phyloP scores from a whole-genome alignment of 2,329 filamentous ascomycete genomes.

The Phaeoacremonium minimum region DNA sequence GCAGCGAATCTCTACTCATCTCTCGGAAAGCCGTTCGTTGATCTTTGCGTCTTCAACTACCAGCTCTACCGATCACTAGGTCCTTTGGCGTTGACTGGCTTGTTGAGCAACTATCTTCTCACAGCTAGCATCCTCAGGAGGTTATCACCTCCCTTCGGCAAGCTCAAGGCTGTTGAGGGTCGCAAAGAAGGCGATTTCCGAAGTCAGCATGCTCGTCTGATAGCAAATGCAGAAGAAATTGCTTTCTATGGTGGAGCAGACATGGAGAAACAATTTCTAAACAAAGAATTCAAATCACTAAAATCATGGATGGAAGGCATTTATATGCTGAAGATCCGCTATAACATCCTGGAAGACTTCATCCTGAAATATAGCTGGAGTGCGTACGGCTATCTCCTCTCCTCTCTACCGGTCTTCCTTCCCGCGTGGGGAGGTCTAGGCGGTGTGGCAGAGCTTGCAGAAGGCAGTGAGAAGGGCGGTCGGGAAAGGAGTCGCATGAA shows the following conservation, averaged over 20 bases:
- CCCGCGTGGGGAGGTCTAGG: conserved; percentile 89
- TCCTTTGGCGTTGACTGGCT: conserved; percentile 77
- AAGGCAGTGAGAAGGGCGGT: conserved; percentile 42
- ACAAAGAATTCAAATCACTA: conserved; percentile 86
- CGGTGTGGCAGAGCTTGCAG: conserved; percentile 63
- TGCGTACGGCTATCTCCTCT: conserved; percentile 91
- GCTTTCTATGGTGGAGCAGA: conserved; percentile 96
- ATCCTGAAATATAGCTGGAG: conserved; percentile 99
- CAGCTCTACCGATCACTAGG: conserved; percentile 91
- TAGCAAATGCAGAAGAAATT: conserved; percentile 95
- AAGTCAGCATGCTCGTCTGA: conserved; percentile 82
- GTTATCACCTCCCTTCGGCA: conserved; percentile 92
- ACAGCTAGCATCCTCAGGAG: conserved; percentile 86
- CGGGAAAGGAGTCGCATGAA: conserved; percentile 88
- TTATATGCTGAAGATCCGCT: conserved; percentile 94
- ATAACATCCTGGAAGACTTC: conserved; percentile 98
- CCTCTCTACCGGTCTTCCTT: conserved; percentile 88
- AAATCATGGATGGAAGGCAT: conserved; percentile 98
- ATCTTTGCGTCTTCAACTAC: conserved; percentile 96
- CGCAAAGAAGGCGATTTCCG: conserved; percentile 94
- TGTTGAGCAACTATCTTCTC: conserved; percentile 89
- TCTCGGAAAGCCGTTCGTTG: conserved; percentile 95
- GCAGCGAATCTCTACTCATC: conserved; percentile 93
- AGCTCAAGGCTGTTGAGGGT: conserved; percentile 92
- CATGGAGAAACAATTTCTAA: conserved; percentile 89